Percentiles rank a stretch among this genome's conserved stretches.
These are phyloP conservation scores for Saccharomycopsis synnaedendra DNA, from an alignment of 805 yeast genomes.

Conservation along the genomic window DNA sequence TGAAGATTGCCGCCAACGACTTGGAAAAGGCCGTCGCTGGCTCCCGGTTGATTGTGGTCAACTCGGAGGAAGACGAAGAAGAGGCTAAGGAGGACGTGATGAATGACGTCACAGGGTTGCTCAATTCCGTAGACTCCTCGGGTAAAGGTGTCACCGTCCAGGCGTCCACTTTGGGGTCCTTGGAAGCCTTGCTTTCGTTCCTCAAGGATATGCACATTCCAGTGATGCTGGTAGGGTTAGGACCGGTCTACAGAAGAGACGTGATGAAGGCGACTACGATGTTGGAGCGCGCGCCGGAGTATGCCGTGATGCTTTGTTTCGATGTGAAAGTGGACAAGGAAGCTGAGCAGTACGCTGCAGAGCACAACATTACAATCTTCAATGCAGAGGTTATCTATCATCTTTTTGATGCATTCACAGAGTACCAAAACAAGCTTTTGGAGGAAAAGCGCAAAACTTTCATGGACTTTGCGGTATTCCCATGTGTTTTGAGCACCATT, in stretches of 20 bases:
- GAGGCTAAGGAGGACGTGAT: slow-evolving; percentile 95
- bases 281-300: slow-evolving; percentile 94
- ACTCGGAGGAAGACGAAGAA: slow-evolving; percentile 96
- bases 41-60: slow-evolving; percentile 88
- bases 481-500: slow-evolving; percentile 86
- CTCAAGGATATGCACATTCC: slow-evolving; percentile 98
- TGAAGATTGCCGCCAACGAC: slow-evolving; percentile 95
- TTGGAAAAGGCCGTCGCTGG: slow-evolving; percentile 99
- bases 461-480: slow-evolving; percentile 83
- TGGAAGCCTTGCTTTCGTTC: slow-evolving; percentile 95
- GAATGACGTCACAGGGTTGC: slow-evolving; percentile 92
- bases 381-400: slow-evolving; percentile 96
- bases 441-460: slow-evolving; percentile 87
- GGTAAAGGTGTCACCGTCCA: slow-evolving; percentile 98
- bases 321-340: slow-evolving; percentile 96
- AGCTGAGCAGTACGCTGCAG: slow-evolving; percentile 96
- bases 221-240: slow-evolving; percentile 95
- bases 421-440: slow-evolving; percentile 76
- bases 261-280: slow-evolving; percentile 95
- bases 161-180: slow-evolving; percentile 95
- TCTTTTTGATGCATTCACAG: slow-evolving; percentile 88
- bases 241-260: slow-evolving; percentile 97
- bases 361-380: slow-evolving; percentile 84
- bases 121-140: slow-evolving; percentile 88
- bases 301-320: slow-evolving; percentile 96